Evolutionary conservation across 805 yeast genomes (phyloP).

Genomic region (Wickerhamomyces subpelliculosus): DNA sequence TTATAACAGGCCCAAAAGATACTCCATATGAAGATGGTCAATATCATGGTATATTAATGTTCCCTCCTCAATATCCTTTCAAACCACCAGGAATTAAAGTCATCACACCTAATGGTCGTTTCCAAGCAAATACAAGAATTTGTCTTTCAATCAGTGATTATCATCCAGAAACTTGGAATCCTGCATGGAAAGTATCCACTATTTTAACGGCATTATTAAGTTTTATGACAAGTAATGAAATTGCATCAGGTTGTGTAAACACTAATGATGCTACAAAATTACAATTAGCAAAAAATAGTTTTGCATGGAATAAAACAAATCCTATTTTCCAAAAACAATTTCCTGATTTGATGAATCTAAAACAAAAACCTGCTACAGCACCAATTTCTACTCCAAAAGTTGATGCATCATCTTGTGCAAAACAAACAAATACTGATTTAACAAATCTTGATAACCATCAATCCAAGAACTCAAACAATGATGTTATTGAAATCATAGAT

Average conservation of each 20-base stretch:
- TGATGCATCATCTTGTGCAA: background rate
- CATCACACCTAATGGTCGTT: slow-evolving; percentile 86
- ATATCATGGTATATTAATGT: slow-evolving; percentile 77
- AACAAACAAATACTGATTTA: background rate
- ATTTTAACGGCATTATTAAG: slow-evolving; percentile 80
- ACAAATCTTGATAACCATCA: no score
- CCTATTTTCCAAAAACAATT: slow-evolving; percentile 52
- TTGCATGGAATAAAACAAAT: slow-evolving; percentile 52
- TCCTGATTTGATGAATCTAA: background rate
- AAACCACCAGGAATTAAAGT: slow-evolving; percentile 83
- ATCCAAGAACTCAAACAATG: background rate
- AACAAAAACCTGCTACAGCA: background rate
- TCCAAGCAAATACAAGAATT: slow-evolving; percentile 64
- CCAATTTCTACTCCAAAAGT: no score
- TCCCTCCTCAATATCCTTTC: slow-evolving; percentile 82
- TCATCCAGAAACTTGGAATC: slow-evolving; percentile 94
- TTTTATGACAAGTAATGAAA: slow-evolving; percentile 82
- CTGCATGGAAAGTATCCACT: slow-evolving; percentile 89
- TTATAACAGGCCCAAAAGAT: slow-evolving; percentile 85
- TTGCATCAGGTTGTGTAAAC: slow-evolving; percentile 73
- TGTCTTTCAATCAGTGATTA: slow-evolving; percentile 87
- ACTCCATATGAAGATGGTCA: slow-evolving; percentile 83
- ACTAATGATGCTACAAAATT: slow-evolving; percentile 51
- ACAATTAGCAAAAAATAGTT: slow-evolving; percentile 48
- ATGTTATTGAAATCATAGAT: background rate